Conservation (phyloP, 2,329 filamentous ascomycete genomes). For the Neonectria sp. region DNA sequence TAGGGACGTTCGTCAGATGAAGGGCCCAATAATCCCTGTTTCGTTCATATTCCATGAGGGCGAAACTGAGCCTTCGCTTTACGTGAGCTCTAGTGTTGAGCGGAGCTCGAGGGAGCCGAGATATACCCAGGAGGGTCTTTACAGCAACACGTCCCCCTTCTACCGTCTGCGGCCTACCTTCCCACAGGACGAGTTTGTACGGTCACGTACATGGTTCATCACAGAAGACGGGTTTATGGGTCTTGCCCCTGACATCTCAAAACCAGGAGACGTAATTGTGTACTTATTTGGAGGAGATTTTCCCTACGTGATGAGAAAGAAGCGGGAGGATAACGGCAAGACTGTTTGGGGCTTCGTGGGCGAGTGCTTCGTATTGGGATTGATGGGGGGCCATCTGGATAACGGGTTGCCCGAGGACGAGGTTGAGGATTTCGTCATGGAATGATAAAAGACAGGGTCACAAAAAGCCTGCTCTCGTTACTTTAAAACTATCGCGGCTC, state of each 20-base stretch:
- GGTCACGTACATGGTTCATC: conserved; percentile 9
- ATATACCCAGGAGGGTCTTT: not conserved
- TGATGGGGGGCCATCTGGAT: not conserved
- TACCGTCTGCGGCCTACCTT: not conserved
- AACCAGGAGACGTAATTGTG: not conserved
- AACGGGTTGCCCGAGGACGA: not conserved
- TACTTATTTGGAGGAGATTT: not conserved
- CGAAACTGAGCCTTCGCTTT: not conserved
- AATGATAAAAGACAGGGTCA: not conserved
- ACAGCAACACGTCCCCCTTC: not conserved
- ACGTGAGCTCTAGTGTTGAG: not conserved
- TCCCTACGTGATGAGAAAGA: not conserved
- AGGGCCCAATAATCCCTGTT: not conserved
- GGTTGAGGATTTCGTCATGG: not conserved
- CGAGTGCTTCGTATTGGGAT: not conserved
- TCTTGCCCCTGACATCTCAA: not conserved
- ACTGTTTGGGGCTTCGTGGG: not conserved
- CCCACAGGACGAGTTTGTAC: conserved; percentile 5
- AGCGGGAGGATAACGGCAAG: not conserved
- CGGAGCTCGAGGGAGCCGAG: not conserved
- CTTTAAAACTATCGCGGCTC: too few relatives aligned
- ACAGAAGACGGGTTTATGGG: conserved; percentile 4
- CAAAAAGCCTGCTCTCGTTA: too few relatives aligned
- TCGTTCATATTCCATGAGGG: not conserved
- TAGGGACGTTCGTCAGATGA: not conserved